phyloP scores from a whole-genome alignment of 257 asterid species.

The Solanum corneliomulleri region DNA sequence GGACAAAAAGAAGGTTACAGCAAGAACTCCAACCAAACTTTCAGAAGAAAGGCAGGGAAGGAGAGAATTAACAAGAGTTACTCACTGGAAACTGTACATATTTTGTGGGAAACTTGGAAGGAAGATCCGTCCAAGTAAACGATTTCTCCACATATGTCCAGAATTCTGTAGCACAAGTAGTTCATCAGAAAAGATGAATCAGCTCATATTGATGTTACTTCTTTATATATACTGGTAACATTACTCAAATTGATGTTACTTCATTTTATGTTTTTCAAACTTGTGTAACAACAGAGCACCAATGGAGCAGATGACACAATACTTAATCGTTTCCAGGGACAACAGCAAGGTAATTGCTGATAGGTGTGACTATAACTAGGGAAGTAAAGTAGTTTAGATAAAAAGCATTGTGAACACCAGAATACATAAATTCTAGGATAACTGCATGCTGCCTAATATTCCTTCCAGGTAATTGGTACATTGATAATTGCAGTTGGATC shows the following conservation, averaged over 20 bases:
- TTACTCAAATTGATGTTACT: background rate
- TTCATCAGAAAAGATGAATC: background rate
- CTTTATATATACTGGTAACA: background rate
- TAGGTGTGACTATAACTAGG: background rate
- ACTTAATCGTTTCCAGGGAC: background rate
- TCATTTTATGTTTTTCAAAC: background rate
- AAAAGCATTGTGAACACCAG: background rate
- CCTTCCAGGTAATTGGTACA: background rate
- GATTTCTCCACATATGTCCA: slow-evolving; percentile 97
- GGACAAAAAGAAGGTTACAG: slow-evolving; percentile 3
- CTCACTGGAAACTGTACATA: slow-evolving; percentile 94
- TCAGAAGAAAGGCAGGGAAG: background rate
- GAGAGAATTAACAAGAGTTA: slow-evolving; percentile 1
- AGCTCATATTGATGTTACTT: background rate
- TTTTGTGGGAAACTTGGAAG: slow-evolving; percentile 97
- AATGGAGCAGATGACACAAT: background rate
- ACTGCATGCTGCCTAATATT: background rate
- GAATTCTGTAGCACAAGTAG: slow-evolving; percentile 51
- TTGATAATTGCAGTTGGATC: background rate
- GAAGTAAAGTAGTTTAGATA: background rate
- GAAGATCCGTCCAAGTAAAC: slow-evolving; percentile 95
- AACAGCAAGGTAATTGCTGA: background rate
- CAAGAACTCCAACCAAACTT: background rate
- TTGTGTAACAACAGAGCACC: background rate
- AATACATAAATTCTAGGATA: background rate